Conservation (phyloP, 2,329 filamentous ascomycete species). For the Furcasterigmium furcatum region DNA sequence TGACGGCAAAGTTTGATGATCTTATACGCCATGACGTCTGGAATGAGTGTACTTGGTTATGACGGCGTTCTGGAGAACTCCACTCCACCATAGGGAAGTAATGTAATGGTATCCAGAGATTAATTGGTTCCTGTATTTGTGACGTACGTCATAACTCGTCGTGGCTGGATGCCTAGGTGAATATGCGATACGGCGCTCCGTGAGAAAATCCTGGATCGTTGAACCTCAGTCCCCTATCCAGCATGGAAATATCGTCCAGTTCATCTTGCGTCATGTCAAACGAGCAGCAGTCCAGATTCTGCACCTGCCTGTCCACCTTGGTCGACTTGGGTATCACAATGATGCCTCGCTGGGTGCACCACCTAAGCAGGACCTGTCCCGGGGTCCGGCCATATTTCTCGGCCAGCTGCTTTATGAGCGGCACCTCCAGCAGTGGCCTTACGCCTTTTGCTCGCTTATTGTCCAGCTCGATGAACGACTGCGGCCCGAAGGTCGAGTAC, state of each 20-base stretch:
- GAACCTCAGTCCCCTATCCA: slow-evolving; percentile 54
- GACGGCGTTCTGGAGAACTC: too few relatives aligned
- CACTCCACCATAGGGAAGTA: too few relatives aligned
- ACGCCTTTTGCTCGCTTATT: slow-evolving; percentile 18
- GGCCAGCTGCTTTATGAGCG: slow-evolving; percentile 45
- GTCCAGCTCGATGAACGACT: slow-evolving; percentile 30
- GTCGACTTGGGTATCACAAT: slow-evolving; percentile 64
- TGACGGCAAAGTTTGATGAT: too few relatives aligned
- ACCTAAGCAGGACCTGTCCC: slow-evolving; percentile 63
- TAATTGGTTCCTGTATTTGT: too few relatives aligned
- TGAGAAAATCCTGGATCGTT: slow-evolving; percentile 46
- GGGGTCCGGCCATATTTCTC: slow-evolving; percentile 54
- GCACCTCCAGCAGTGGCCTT: slow-evolving; percentile 21
- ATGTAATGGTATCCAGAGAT: too few relatives aligned
- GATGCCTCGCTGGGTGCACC: slow-evolving; percentile 62
- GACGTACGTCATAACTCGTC: too few relatives aligned
- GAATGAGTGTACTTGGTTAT: too few relatives aligned
- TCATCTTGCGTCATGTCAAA: slow-evolving; percentile 54
- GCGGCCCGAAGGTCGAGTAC: slow-evolving; percentile 63
- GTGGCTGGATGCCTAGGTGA: slow-evolving; percentile 17
- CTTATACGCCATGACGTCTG: too few relatives aligned
- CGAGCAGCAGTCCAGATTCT: slow-evolving; percentile 54
- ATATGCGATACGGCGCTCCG: slow-evolving; percentile 21
- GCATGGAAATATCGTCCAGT: slow-evolving; percentile 49
- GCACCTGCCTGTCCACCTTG: slow-evolving; percentile 40